Evolutionary conservation across 2,329 filamentous ascomycete genomes (phyloP), one percentile per base, ranked within the genome.

Genomic region (Lasiodiplodia theobromae): DNA sequence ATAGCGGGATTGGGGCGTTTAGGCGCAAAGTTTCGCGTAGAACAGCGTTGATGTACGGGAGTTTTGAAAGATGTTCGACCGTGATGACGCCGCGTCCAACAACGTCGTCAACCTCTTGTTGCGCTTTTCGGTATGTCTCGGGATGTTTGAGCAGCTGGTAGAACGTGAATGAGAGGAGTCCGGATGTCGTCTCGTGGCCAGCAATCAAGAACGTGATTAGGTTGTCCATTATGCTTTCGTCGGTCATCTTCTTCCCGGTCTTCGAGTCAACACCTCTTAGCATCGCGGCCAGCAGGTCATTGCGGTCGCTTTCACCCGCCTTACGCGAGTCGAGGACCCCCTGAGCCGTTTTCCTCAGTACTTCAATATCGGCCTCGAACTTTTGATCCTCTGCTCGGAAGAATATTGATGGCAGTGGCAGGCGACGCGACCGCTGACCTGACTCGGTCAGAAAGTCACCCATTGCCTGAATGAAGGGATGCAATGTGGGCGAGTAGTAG

Each of bases 381-480:
- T 11, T 28, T 16, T 18, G 47, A 51, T 51, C 47, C 14, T 10
- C 2, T 28, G 10, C 8, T 53, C 5, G 51, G 28, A 25, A 25
- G 8, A 3, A 25, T 12, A 5, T 14, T 25, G 8, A 53, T 51
- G 47, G 28, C 21, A 25, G 51, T 53, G n/a, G 23, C 31, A 25
- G 21, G 8, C n/a, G 7, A 53, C 12, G 21, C 12, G 12, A 11
- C n/a, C 87, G 83, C 11, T 78, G 80, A 38, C 85, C 86, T 4
- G 84, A 86, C 70, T 89, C 88, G 14, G 77, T 74, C 1, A 94
- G 80, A 66, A 91, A 87, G 21, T 84, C 83, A 1, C 83, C 83
- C 91, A 93, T 92, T 38, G 89, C 86, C 57, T 84, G 77, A 52
- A 93, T 83, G 72, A 94, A 93, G 0, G 91, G 90, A 71, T 94